Percentiles rank a stretch among this genome's conserved stretches.
These are phyloP conservation scores for Myxozyma neotropica DNA, from an alignment of 805 yeast genomes.

Conservation along the genomic window DNA sequence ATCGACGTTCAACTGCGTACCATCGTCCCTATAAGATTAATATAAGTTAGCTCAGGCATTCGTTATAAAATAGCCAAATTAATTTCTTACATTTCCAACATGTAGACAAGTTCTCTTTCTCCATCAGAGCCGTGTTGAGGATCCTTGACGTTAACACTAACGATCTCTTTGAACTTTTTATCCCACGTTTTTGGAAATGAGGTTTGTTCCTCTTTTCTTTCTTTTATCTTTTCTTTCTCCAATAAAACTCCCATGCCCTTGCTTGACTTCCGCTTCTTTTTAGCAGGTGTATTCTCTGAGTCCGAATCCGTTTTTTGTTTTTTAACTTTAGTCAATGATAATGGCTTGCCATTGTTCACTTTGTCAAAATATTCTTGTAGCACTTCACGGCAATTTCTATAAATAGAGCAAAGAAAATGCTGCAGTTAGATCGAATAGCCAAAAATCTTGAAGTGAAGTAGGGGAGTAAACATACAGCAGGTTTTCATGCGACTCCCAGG, in stretches of 20 bases:
- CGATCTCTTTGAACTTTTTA: not conserved
- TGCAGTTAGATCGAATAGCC: not conserved
- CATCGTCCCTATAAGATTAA: not conserved
- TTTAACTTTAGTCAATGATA: not conserved
- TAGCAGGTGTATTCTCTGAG: not conserved
- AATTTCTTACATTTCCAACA: not conserved
- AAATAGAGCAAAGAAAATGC: not conserved
- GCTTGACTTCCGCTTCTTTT: not conserved
- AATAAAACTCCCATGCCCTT: not conserved
- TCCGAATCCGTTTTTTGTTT: not conserved
- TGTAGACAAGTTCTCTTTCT: not conserved
- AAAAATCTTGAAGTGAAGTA: not conserved
- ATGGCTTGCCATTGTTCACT: conserved; percentile 1
- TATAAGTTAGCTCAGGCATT: not conserved
- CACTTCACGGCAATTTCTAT: conserved; percentile 1
- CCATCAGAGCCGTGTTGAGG: not conserved
- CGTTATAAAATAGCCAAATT: not conserved
- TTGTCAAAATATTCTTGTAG: conserved; percentile 1
- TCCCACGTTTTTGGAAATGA: not conserved
- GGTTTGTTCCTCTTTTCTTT: not conserved
- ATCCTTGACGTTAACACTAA: not conserved
- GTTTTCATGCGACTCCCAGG: conserved; percentile 26
- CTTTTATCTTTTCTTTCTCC: not conserved
- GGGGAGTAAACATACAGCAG: conserved; percentile 2
- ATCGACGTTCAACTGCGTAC: not conserved